These are phyloP conservation scores for Fusarium siculi DNA, from an alignment of 2,329 filamentous ascomycete species.

Conservation along the genomic window DNA sequence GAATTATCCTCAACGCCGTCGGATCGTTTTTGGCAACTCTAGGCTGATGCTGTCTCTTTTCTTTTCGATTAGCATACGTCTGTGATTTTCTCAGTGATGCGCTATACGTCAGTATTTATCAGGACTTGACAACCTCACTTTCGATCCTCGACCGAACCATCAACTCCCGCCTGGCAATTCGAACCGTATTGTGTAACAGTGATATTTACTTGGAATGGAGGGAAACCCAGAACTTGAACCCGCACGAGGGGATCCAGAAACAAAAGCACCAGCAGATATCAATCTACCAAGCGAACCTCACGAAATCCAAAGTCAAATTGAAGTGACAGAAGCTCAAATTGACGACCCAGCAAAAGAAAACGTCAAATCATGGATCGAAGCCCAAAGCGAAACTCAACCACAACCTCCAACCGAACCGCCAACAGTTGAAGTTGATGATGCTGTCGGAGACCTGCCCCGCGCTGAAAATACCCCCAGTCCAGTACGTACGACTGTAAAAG, in stretches of 20 bases:
- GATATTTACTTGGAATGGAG: constrained; percentile 41
- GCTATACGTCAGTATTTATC: constrained; percentile 7
- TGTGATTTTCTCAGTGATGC: constrained; percentile 22
- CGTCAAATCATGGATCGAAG: constrained; percentile 34
- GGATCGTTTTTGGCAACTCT: not conserved
- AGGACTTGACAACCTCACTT: constrained; percentile 7
- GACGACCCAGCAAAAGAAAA: constrained; percentile 24
- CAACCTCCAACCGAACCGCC: constrained; percentile 22
- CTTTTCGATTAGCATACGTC: not conserved
- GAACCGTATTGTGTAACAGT: constrained; percentile 17
- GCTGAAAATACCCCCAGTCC: constrained; percentile 18
- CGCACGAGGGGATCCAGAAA: constrained; percentile 17
- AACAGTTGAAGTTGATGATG: constrained; percentile 27
- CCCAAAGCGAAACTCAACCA: constrained; percentile 24
- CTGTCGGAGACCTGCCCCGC: constrained; percentile 30
- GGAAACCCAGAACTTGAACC: constrained; percentile 37
- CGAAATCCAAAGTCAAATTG: constrained; percentile 7
- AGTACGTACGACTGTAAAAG: constrained; percentile 19
- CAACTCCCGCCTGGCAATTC: not conserved
- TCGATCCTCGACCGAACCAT: constrained; percentile 5
- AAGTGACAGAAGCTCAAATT: constrained; percentile 4
- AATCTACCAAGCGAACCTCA: constrained; percentile 7
- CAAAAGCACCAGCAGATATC: constrained; percentile 11
- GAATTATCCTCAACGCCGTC: not conserved
- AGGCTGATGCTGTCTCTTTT: not conserved